phyloP scores from a whole-genome alignment of 179 eudicot species.

The Patellifolia procumbens region DNA sequence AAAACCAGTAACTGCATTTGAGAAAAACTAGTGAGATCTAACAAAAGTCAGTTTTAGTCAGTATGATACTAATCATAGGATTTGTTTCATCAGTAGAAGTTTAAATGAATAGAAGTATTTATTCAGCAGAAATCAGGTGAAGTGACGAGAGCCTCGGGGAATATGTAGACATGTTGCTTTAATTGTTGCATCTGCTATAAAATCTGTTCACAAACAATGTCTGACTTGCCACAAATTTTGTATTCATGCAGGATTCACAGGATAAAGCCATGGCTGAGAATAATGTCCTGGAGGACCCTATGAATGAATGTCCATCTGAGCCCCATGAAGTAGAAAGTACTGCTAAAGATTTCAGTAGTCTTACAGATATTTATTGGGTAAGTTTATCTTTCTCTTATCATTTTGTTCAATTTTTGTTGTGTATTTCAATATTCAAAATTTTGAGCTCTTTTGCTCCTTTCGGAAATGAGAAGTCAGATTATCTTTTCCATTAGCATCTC shows the following conservation, averaged over 20 bases:
- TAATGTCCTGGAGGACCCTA: constrained; percentile 31
- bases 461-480: neutral
- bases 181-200: neutral
- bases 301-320: constrained; percentile 49
- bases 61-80: too few species aligned
- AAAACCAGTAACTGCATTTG: too few species aligned
- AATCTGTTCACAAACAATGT: neutral
- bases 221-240: neutral
- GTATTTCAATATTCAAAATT: neutral
- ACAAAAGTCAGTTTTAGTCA: too few species aligned
- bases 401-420: neutral
- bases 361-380: constrained; percentile 85
- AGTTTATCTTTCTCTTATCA: constrained; percentile 3
- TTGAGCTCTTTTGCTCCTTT: neutral
- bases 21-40: too few species aligned
- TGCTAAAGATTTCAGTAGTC: constrained; percentile 48
- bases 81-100: too few species aligned
- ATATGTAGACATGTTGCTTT: neutral
- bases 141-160: neutral
- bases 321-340: constrained; percentile 34
- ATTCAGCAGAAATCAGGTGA: too few species aligned
- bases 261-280: constrained; percentile 39
- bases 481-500: neutral
- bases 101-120: too few species aligned
- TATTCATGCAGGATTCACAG: constrained; percentile 39